A percentile compares a stretch with the other conserved stretches of the same genome.
These are phyloP conservation scores for Alternaria gansuensis DNA, from an alignment of 2,329 filamentous ascomycete species.

Conservation along the genomic window DNA sequence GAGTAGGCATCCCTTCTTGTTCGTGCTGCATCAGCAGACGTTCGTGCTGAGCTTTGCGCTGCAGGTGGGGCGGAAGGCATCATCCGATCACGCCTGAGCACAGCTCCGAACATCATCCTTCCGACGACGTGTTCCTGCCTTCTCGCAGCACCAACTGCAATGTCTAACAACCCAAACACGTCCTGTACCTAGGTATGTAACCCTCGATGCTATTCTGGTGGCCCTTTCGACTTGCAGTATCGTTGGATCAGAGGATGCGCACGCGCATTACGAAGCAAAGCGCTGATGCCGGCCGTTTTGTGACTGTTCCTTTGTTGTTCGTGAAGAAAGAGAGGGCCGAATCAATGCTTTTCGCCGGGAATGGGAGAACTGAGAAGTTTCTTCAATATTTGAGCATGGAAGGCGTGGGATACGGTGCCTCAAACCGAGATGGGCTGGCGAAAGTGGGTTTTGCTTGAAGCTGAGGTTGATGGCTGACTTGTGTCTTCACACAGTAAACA, in stretches of 20 bases:
- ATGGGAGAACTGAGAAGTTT: not conserved
- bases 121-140: not conserved
- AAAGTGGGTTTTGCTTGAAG: not conserved
- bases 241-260: not conserved
- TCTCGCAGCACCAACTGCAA: not conserved
- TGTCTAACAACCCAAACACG: not conserved
- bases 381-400: not conserved
- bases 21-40: not conserved
- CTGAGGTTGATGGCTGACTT: not conserved
- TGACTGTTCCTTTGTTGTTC: not conserved
- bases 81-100: slow-evolving; percentile 10
- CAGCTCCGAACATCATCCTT: not conserved
- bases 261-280: not conserved
- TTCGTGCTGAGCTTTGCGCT: slow-evolving; percentile 10
- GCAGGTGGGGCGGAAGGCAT: not conserved
- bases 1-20: not conserved
- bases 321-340: not conserved
- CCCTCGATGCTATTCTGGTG: not conserved
- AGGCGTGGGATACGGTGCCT: not conserved
- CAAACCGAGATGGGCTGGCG: not conserved
- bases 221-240: not conserved
- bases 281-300: not conserved
- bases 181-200: not conserved
- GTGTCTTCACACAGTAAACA: not conserved
- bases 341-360: not conserved